Evolutionary conservation across 345 rosid genomes (phyloP).

Genomic region (Barbarea vulgaris): DNA sequence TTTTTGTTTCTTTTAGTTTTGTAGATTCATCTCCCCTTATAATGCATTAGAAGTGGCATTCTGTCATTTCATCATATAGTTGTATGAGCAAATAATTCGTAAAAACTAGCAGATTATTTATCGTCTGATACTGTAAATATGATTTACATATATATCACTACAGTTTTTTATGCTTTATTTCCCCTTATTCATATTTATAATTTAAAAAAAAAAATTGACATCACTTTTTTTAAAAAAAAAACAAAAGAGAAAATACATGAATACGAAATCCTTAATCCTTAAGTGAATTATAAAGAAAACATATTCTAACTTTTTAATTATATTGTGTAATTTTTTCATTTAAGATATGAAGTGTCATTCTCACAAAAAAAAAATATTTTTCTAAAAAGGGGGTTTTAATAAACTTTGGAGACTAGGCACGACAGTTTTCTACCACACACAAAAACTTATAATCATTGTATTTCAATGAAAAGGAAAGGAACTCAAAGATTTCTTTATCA

Average conservation of each 20-base stretch:
- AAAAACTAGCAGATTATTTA: neutral
- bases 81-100: neutral
- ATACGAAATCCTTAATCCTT: neutral
- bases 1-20: neutral
- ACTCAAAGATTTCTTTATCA: neutral
- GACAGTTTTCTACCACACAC: neutral
- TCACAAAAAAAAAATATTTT: neutral
- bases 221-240: too few relatives aligned
- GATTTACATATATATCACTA: neutral
- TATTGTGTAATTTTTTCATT: too few relatives aligned
- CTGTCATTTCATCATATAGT: conserved; percentile 21
- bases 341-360: neutral
- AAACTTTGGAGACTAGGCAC: neutral
- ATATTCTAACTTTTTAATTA: too few relatives aligned
- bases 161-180: neutral
- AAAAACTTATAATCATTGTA: neutral
- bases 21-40: conserved; percentile 35
- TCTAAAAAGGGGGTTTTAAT: neutral
- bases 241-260: neutral
- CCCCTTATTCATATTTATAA: neutral
- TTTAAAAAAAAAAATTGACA: too few relatives aligned
- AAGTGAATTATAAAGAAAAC: neutral
- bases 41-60: conserved; percentile 8
- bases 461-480: neutral
- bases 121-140: neutral